Base-by-base conservation (phyloP, 2,329 filamentous ascomycete species). In the Monosporascus sp. region DNA sequence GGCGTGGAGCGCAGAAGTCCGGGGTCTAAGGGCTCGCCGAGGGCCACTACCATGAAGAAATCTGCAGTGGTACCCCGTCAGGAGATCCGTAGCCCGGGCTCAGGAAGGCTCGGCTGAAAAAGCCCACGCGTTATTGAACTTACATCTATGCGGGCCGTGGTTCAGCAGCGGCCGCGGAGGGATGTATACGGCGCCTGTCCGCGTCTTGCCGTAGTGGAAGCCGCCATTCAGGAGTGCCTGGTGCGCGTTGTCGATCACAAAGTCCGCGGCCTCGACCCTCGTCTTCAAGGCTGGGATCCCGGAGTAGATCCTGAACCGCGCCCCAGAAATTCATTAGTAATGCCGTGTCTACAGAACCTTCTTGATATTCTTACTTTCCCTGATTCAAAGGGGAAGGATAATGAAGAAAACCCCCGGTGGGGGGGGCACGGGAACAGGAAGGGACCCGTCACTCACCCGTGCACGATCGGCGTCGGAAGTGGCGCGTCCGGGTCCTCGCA, bases 71-170 rank as follows among this genome's bases (percentile, higher is more conserved):
- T 24, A 34, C 44, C 18, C 6, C 18, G 37, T 24, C 36, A 48
- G 24, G 22, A 46, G 24, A 22, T 20, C 18, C 7, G 8, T 20
- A 57, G 37, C 55, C 47, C 24, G 1, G 41, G 15, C 3, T n/a
- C 1, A 36, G 3, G 6, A 37, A 15, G 5, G 0, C 27, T 14
- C 14, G 31, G 31, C 31, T 14, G 31, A 34, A 14, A 31, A 34
- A 14, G 11, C 31, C 31, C 31, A 34, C 31, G 31, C 15, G 9
- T 2, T 5, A 24, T 22, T 2, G 6, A 1, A 61, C 70, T 66
- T 61, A 73, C 72, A 82, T 52, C 78, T 68, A 62, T 82, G 77
- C 22, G 70, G 69, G 0, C 79, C 78, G 57, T 81, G 74, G 25
- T 78, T 78, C 50, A 77, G 60, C 36, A 78, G 63, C 18, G 78